These are phyloP conservation scores for Penicillium sp. DNA, from an alignment of 2,329 filamentous ascomycete genomes.

Conservation along the genomic window DNA sequence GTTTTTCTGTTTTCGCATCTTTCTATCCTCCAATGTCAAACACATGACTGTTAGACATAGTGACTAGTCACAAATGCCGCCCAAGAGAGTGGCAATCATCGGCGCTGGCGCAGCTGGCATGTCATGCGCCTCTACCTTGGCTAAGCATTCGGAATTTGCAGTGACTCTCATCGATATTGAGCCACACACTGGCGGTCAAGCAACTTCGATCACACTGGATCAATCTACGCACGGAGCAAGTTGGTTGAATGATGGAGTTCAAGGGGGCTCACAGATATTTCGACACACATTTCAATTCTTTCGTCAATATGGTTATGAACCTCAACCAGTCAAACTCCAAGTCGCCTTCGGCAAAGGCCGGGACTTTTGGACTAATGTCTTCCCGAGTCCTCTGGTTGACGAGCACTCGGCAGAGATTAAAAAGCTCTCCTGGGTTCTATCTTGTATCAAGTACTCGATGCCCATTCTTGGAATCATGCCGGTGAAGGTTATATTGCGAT, in stretches of 20 bases:
- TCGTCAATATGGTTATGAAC: slow-evolving; percentile 53
- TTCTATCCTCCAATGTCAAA: neutral
- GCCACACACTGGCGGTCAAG: slow-evolving; percentile 58
- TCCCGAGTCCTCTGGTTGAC: slow-evolving; percentile 54
- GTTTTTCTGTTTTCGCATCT: neutral
- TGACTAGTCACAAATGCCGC: neutral
- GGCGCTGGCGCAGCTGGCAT: slow-evolving; percentile 62
- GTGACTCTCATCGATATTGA: slow-evolving; percentile 61
- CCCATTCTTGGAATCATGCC: slow-evolving; percentile 55
- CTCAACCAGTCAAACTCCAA: slow-evolving; percentile 57
- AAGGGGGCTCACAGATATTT: slow-evolving; percentile 59
- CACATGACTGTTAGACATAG: neutral
- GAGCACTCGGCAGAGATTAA: slow-evolving; percentile 55
- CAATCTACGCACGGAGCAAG: slow-evolving; percentile 54
- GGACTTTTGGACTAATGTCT: slow-evolving; percentile 60
- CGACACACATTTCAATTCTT: slow-evolving; percentile 62
- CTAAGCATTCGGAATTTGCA: slow-evolving; percentile 63
- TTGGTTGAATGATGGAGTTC: slow-evolving; percentile 61
- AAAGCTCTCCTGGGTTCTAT: slow-evolving; percentile 53
- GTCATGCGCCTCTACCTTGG: slow-evolving; percentile 64
- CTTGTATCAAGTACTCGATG: slow-evolving; percentile 54
- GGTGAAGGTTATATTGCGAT: slow-evolving; percentile 61
- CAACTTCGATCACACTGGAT: slow-evolving; percentile 56
- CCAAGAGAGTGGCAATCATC: slow-evolving; percentile 55
- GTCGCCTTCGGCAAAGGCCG: slow-evolving; percentile 60